Conservation (phyloP, 345 rosid species). For the Lepidium aucheri region DNA sequence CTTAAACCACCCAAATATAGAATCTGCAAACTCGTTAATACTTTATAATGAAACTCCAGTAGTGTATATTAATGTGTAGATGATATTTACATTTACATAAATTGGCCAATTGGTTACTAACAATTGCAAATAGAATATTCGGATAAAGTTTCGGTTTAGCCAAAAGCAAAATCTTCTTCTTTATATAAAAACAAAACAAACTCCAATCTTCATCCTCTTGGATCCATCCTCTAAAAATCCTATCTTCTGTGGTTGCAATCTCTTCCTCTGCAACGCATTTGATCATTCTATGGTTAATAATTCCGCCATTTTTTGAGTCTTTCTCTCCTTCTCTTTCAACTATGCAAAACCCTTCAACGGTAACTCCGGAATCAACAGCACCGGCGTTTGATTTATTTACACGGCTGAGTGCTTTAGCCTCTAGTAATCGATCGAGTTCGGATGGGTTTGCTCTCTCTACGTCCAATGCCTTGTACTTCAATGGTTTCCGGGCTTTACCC, state of each 20-base stretch:
- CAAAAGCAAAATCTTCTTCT: background rate
- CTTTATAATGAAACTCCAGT: too few relatives aligned
- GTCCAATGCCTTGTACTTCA: conserved; percentile 49
- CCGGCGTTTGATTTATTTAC: conserved; percentile 42
- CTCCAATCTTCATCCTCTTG: background rate
- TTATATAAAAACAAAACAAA: background rate
- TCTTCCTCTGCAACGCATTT: background rate
- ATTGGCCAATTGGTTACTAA: conserved; percentile 14
- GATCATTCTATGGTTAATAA: background rate
- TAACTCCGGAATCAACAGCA: conserved; percentile 46
- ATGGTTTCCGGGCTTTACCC: conserved; percentile 21
- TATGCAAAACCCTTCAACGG: conserved; percentile 66
- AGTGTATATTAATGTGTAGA: too few relatives aligned
- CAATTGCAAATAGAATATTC: conserved; percentile 2
- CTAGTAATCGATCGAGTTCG: conserved; percentile 31
- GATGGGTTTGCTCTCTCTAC: conserved; percentile 46
- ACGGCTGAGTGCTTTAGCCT: conserved; percentile 44
- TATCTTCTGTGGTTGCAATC: conserved; percentile 11
- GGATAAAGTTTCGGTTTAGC: conserved; percentile 14
- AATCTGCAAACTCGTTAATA: background rate
- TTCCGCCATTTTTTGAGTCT: background rate
- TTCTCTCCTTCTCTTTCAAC: background rate
- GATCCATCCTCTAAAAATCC: conserved; percentile 6
- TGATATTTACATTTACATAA: conserved; percentile 5
- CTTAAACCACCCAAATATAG: background rate